Evolutionary conservation across 1,284 basidiomycete genomes (phyloP).

Genomic region (Golubevia pallescens): DNA sequence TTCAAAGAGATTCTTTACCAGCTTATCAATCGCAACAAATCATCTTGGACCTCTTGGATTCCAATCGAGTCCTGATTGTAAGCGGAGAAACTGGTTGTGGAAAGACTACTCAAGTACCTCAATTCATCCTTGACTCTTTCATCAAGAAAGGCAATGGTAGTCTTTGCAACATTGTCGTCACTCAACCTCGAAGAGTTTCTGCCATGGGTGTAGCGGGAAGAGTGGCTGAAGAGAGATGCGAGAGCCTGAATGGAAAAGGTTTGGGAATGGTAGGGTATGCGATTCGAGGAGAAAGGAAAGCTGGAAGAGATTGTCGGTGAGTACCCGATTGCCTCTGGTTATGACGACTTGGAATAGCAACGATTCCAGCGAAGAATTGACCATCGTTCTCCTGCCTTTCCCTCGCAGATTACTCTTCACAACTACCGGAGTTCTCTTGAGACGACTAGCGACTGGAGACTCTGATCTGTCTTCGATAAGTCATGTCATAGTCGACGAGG

Average conservation of each 20-base stretch:
- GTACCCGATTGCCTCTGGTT: too few relatives aligned
- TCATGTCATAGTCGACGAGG: conserved; percentile 91
- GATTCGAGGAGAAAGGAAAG: conserved; percentile 85
- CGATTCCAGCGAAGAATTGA: neutral
- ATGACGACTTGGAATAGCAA: too few relatives aligned
- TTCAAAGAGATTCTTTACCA: neutral
- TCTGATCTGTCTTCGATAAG: conserved; percentile 76
- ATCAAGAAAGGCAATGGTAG: conserved; percentile 74
- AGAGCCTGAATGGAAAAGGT: conserved; percentile 70
- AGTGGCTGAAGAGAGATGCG: conserved; percentile 82
- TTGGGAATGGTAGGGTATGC: conserved; percentile 81
- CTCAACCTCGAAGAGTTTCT: conserved; percentile 87
- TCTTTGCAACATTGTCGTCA: conserved; percentile 79
- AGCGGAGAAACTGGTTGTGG: conserved; percentile 86
- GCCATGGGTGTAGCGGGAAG: conserved; percentile 87
- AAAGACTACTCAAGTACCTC: conserved; percentile 82
- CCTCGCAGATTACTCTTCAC: conserved; percentile 77
- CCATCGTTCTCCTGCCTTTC: neutral
- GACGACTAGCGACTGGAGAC: conserved; percentile 76
- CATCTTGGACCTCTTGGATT: neutral
- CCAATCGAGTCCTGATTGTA: conserved; percentile 74
- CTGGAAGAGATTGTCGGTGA: conserved; percentile 64
- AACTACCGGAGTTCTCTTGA: conserved; percentile 87
- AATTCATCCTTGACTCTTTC: conserved; percentile 81
- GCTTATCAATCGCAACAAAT: neutral